Percentiles rank a stretch among this genome's conserved stretches.
These are phyloP conservation scores for Plicaturopsis crispa DNA, from an alignment of 768 basidiomycete species.

Conservation along the genomic window DNA sequence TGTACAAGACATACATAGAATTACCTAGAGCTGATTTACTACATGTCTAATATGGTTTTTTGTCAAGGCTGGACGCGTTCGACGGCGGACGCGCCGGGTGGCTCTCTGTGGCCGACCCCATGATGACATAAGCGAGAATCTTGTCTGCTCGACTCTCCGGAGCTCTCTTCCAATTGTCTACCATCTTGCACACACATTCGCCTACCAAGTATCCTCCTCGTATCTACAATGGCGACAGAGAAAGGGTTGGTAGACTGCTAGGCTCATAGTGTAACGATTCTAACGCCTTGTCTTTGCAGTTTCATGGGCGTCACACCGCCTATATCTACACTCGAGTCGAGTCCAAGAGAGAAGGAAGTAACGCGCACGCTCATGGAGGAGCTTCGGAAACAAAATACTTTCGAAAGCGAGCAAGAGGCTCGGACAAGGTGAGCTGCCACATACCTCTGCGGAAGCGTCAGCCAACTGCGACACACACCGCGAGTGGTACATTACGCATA, in stretches of 20 bases:
- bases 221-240: slow-evolving; percentile 31
- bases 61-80: not conserved
- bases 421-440: slow-evolving; percentile 73
- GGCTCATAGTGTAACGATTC: slow-evolving; percentile 3
- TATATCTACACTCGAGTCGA: slow-evolving; percentile 72
- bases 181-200: not conserved
- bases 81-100: not conserved
- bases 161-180: not conserved
- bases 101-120: not conserved
- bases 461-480: too few relatives aligned
- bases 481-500: too few relatives aligned
- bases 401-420: slow-evolving; percentile 86
- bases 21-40: too few relatives aligned
- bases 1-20: too few relatives aligned
- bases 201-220: not conserved
- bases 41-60: too few relatives aligned
- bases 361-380: slow-evolving; percentile 87
- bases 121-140: not conserved
- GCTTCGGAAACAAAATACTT: slow-evolving; percentile 75
- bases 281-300: slow-evolving; percentile 26
- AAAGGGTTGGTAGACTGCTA: slow-evolving; percentile 25
- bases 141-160: not conserved
- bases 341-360: slow-evolving; percentile 73
- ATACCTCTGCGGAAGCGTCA: not conserved
- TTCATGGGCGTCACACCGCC: slow-evolving; percentile 82